These are phyloP conservation scores for Tuber borchii DNA, from an alignment of 495 filamentous ascomycete species.

Conservation along the genomic window DNA sequence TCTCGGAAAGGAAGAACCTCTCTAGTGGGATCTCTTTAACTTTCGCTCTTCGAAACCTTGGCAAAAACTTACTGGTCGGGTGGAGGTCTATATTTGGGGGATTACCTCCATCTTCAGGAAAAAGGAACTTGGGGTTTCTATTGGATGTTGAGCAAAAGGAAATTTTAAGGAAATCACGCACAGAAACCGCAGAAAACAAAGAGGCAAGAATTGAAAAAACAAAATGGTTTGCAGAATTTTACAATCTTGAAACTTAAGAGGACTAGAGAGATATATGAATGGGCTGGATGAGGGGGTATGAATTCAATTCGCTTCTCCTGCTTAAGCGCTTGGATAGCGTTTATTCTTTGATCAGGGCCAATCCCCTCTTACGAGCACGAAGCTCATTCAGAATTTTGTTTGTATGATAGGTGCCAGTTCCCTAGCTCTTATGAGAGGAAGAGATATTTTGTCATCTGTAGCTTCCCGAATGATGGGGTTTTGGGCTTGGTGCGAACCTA, in stretches of 20 bases:
- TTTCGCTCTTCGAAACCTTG: neutral
- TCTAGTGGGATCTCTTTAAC: neutral
- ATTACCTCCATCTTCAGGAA: neutral
- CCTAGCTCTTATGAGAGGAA: slow-evolving; percentile 9
- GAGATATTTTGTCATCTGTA: slow-evolving; percentile 22
- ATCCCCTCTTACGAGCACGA: slow-evolving; percentile 33
- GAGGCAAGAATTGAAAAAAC: neutral
- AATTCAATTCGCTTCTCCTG: neutral
- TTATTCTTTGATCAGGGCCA: slow-evolving; percentile 10
- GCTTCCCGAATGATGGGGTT: slow-evolving; percentile 30
- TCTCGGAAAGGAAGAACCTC: neutral
- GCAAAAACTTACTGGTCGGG: slow-evolving; percentile 2
- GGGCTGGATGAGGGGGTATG: slow-evolving; percentile 16
- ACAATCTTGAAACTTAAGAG: slow-evolving; percentile 14
- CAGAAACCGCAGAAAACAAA: neutral
- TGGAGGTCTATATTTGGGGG: neutral
- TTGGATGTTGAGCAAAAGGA: slow-evolving; percentile 2
- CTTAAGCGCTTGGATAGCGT: neutral
- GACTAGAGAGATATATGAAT: slow-evolving; percentile 14
- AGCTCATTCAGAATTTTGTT: slow-evolving; percentile 22
- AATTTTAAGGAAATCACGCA: neutral
- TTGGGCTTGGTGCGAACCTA: slow-evolving; percentile 22
- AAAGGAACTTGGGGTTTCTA: neutral
- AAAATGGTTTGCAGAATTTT: slow-evolving; percentile 13
- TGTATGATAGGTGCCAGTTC: slow-evolving; percentile 18